These are phyloP conservation scores for Ceratobasidium sp. DNA, from an alignment of 1,284 basidiomycete species.

Conservation along the genomic window DNA sequence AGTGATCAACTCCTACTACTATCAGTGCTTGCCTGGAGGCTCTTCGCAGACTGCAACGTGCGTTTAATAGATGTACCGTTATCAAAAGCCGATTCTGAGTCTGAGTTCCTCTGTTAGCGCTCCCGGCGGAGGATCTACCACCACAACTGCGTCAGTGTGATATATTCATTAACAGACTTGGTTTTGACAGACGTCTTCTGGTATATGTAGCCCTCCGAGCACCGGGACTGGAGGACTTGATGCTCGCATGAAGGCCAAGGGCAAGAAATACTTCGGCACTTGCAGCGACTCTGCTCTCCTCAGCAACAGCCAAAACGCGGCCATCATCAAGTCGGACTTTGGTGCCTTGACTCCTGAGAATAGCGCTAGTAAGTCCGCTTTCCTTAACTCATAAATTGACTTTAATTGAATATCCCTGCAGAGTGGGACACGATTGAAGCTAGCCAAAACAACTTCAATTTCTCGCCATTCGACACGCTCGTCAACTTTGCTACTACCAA, in stretches of 20 bases:
- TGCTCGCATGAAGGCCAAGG: slow-evolving; percentile 54
- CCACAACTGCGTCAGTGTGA: neutral
- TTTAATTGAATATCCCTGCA: neutral
- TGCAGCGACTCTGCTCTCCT: slow-evolving; percentile 36
- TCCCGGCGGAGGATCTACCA: slow-evolving; percentile 37
- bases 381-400: neutral
- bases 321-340: slow-evolving; percentile 44
- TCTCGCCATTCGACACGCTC: slow-evolving; percentile 1
- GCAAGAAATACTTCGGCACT: slow-evolving; percentile 46
- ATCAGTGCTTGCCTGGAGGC: slow-evolving; percentile 23
- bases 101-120: neutral
- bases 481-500: slow-evolving; percentile 40
- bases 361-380: slow-evolving; percentile 36
- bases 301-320: slow-evolving; percentile 17
- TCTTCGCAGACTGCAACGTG: neutral
- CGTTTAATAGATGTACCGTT: neutral
- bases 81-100: neutral
- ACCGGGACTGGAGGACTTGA: slow-evolving; percentile 52
- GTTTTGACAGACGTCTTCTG: too few species aligned
- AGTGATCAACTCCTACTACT: slow-evolving; percentile 27
- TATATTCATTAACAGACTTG: neutral
- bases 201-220: neutral
- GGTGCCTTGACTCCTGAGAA: slow-evolving; percentile 45
- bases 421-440: slow-evolving; percentile 48
- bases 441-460: slow-evolving; percentile 41